Evolutionary conservation across 768 basidiomycete species (phyloP).

Genomic region (Mycena amicta): DNA sequence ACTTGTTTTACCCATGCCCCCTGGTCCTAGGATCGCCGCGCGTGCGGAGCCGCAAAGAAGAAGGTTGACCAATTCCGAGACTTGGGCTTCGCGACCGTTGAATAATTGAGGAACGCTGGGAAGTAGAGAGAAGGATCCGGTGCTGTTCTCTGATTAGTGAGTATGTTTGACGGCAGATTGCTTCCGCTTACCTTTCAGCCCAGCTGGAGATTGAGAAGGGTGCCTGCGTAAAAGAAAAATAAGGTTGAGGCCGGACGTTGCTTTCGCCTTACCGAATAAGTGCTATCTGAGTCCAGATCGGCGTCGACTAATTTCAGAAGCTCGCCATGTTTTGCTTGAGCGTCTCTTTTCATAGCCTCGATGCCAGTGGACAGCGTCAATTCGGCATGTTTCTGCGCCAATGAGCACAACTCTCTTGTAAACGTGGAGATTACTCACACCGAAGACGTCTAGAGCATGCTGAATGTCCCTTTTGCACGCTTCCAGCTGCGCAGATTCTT

Average conservation of each 20-base stretch:
- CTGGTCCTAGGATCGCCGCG: background rate
- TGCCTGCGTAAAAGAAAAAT: background rate
- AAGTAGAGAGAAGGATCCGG: background rate
- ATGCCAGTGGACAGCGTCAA: background rate
- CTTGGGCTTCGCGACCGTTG: background rate
- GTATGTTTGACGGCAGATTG: background rate
- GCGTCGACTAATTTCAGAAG: background rate
- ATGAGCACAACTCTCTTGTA: background rate
- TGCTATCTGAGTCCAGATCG: background rate
- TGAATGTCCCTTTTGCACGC: background rate
- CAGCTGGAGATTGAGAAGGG: background rate
- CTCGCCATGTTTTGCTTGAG: background rate
- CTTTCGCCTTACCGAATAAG: background rate
- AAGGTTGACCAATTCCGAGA: background rate
- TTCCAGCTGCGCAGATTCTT: background rate
- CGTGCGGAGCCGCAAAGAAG: background rate
- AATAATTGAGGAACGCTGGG: background rate
- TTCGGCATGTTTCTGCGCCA: background rate
- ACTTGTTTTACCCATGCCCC: background rate
- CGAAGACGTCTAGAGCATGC: background rate
- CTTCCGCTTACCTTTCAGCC: background rate
- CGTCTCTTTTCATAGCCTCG: background rate
- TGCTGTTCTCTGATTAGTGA: background rate
- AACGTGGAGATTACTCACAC: background rate
- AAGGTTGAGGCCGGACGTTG: too few species aligned